Evolutionary conservation across 2,329 filamentous ascomycete species (phyloP).

Genomic region (Arthrinium phaeospermum): DNA sequence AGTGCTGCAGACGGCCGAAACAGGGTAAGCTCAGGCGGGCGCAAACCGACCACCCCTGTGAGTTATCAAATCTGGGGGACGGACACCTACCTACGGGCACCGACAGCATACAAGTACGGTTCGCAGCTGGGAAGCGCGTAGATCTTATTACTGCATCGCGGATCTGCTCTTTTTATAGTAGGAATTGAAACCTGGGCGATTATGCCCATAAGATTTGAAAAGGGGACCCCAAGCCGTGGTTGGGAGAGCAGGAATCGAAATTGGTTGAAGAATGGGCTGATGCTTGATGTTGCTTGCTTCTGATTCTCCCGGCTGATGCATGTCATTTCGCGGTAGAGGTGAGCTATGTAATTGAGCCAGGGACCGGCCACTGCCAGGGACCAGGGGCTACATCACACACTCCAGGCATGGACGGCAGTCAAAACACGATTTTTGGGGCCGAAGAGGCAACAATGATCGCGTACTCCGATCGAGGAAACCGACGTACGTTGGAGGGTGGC

Average conservation of each 20-base stretch:
- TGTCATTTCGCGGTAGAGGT: constrained; percentile 14
- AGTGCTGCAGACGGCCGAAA: constrained; percentile 5
- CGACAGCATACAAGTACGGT: neutral
- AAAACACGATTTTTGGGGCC: neutral
- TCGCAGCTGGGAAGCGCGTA: neutral
- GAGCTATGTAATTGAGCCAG: constrained; percentile 1
- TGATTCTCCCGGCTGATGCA: constrained; percentile 6
- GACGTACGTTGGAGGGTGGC: neutral
- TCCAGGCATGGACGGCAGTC: neutral
- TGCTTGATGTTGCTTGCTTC: neutral
- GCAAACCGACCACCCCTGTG: neutral
- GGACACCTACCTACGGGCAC: neutral
- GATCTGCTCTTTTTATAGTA: neutral
- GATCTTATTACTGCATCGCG: neutral
- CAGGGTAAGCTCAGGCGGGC: constrained; percentile 1
- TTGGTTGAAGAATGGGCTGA: constrained; percentile 5
- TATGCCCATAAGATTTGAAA: neutral
- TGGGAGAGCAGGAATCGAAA: neutral
- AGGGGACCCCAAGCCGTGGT: neutral
- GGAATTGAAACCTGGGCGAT: neutral
- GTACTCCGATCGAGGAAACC: neutral
- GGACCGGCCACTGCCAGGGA: neutral
- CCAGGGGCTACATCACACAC: neutral
- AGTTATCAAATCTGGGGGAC: constrained; percentile 13
- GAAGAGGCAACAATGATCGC: neutral